Percentiles rank a stretch among this genome's conserved stretches.
Conservation (phyloP, 1,139 yeast species). For the Geotrichum klebahnii region DNA sequence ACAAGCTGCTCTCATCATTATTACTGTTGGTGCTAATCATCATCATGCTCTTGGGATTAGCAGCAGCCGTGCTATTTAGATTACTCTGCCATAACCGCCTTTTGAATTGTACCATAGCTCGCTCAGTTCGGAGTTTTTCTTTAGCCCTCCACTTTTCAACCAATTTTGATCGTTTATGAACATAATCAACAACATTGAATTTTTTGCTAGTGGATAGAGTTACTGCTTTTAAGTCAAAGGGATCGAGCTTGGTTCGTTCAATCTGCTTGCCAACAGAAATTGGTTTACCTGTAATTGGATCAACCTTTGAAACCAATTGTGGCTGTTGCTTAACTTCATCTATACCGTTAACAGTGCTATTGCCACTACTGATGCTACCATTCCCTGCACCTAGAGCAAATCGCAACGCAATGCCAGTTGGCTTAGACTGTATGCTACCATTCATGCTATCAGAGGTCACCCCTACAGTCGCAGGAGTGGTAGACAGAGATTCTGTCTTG, state of each 20-base stretch:
- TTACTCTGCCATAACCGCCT: neutral
- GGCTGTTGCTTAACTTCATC: slow-evolving; percentile 26
- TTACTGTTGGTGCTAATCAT: too few species aligned
- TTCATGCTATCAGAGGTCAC: neutral
- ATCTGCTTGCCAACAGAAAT: slow-evolving; percentile 12
- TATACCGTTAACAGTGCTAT: too few species aligned
- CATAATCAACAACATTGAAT: slow-evolving; percentile 25
- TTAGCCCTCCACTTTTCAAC: slow-evolving; percentile 13
- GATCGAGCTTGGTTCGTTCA: slow-evolving; percentile 19
- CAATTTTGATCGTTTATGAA: slow-evolving; percentile 20
- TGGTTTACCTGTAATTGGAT: slow-evolving; percentile 16
- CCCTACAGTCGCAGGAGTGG: too few species aligned
- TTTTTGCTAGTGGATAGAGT: slow-evolving; percentile 13
- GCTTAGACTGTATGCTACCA: neutral
- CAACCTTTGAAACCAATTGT: slow-evolving; percentile 14
- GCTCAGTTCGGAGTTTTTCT: neutral
- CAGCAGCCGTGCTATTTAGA: neutral
- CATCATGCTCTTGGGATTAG: too few species aligned
- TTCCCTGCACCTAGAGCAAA: too few species aligned
- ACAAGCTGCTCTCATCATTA: too few species aligned
- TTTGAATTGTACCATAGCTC: neutral
- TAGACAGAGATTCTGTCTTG: slow-evolving; percentile 11
- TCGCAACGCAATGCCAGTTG: slow-evolving; percentile 7
- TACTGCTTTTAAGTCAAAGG: slow-evolving; percentile 21
- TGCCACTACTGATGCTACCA: too few species aligned